Evolutionary conservation across 805 yeast genomes (phyloP).

Genomic region (Candida suzukii): DNA sequence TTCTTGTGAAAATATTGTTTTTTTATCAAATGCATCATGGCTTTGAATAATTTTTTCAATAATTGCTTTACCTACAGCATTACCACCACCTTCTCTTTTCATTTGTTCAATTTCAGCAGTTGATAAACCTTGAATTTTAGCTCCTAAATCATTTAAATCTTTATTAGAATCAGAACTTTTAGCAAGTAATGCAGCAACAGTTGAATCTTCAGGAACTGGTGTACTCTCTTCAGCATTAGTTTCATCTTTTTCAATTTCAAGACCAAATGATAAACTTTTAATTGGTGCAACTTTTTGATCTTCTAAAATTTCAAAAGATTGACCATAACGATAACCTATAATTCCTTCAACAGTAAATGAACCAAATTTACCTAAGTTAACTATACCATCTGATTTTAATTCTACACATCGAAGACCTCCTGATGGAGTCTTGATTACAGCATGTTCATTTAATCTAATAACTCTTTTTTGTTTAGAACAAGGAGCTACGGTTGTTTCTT

Average conservation of each 20-base stretch:
- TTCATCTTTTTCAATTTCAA: conserved; percentile 24
- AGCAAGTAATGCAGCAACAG: conserved; percentile 1
- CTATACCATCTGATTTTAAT: conserved; percentile 48
- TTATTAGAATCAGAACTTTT: conserved; percentile 55
- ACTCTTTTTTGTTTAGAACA: conserved; percentile 14
- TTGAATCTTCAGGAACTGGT: conserved; percentile 16
- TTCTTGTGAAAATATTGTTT: conserved; percentile 84
- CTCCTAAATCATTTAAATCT: conserved; percentile 60
- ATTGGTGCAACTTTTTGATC: conserved; percentile 46
- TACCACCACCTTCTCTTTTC: conserved; percentile 62
- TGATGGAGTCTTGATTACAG: conserved; percentile 73
- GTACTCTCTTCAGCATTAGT: conserved; percentile 19
- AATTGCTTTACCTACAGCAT: conserved; percentile 63
- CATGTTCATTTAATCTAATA: conserved; percentile 45
- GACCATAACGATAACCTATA: conserved; percentile 80
- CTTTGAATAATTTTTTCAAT: conserved; percentile 76
- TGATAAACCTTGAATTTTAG: conserved; percentile 63
- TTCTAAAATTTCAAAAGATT: conserved; percentile 76
- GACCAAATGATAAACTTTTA: conserved; percentile 27
- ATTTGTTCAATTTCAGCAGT: conserved; percentile 79
- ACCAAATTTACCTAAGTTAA: conserved; percentile 90
- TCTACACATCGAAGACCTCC: conserved; percentile 70
- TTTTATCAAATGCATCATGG: conserved; percentile 81
- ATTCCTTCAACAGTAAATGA: conserved; percentile 67
- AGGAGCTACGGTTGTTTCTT: not conserved